These are phyloP conservation scores for Stagonosporopsis vannaccii DNA, from an alignment of 2,329 filamentous ascomycete genomes.

Conservation along the genomic window DNA sequence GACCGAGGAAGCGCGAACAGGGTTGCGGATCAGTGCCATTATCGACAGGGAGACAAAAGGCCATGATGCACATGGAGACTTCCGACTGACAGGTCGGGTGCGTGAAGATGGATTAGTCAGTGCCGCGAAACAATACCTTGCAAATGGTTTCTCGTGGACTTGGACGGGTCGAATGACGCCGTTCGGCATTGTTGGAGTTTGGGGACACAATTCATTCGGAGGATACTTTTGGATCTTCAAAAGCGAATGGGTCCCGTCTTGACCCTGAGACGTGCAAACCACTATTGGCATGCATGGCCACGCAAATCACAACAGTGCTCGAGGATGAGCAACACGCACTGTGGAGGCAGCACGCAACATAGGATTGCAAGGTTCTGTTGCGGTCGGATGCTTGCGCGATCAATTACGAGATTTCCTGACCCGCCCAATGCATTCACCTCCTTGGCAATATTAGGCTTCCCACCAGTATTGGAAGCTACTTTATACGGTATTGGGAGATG, in stretches of 20 bases:
- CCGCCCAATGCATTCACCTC: background rate
- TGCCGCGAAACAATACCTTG: slow-evolving; percentile 25
- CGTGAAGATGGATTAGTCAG: slow-evolving; percentile 24
- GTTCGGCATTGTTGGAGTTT: slow-evolving; percentile 35
- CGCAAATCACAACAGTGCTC: background rate
- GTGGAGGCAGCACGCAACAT: background rate
- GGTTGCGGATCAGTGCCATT: slow-evolving; percentile 1
- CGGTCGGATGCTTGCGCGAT: background rate
- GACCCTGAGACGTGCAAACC: background rate
- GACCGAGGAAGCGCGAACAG: slow-evolving; percentile 4
- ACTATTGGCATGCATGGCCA: background rate
- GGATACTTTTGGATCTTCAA: slow-evolving; percentile 41
- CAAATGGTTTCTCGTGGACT: slow-evolving; percentile 11
- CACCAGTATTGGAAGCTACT: background rate
- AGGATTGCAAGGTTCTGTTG: background rate
- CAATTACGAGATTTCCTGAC: background rate
- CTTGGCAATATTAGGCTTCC: background rate
- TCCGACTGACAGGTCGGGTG: slow-evolving; percentile 25
- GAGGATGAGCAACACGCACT: background rate
- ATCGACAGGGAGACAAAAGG: slow-evolving; percentile 24
- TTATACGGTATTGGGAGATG: background rate
- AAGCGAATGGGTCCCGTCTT: slow-evolving; percentile 24
- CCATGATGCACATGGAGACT: slow-evolving; percentile 23
- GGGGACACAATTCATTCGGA: slow-evolving; percentile 25
- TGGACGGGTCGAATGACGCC: slow-evolving; percentile 31